Conservation (phyloP, 164 flowering plant genomes). For the Berberis thunbergii region DNA sequence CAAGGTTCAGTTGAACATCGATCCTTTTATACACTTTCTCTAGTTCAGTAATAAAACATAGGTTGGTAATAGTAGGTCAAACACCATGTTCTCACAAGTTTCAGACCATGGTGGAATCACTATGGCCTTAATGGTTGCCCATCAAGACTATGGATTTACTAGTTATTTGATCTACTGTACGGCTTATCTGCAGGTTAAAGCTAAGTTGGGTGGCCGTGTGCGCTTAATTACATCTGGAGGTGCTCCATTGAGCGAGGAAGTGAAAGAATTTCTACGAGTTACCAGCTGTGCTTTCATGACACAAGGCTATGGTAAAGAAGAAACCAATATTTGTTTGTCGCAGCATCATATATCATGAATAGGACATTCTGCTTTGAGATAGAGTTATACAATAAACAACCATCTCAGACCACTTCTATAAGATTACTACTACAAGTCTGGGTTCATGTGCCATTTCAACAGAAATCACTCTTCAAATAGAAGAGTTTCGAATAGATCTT, state of each 20-base stretch:
- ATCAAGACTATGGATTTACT: too few relatives aligned
- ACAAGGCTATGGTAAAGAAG: constrained; percentile 82
- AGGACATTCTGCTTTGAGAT: too few relatives aligned
- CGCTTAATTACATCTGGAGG: constrained; percentile 82
- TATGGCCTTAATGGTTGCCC: too few relatives aligned
- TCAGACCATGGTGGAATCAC: too few relatives aligned
- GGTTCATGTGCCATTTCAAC: too few relatives aligned
- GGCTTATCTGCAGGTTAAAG: constrained; percentile 45
- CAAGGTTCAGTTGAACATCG: constrained; percentile 50
- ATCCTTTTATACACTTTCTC: neutral
- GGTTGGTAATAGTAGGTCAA: neutral
- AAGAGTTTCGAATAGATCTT: too few relatives aligned
- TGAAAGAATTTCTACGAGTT: constrained; percentile 88
- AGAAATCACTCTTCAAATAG: too few relatives aligned
- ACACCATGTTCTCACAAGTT: too few relatives aligned
- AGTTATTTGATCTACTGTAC: neutral
- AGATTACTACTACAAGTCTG: too few relatives aligned
- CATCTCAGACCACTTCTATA: too few relatives aligned
- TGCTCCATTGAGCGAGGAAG: constrained; percentile 72
- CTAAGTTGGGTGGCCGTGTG: constrained; percentile 72
- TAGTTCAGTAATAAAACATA: neutral
- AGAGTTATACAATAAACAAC: too few relatives aligned
- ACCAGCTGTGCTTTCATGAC: constrained; percentile 69
- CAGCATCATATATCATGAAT: neutral
- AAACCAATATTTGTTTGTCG: neutral